These are phyloP conservation scores for Pseudonitzschia multistriata DNA, from an alignment of 108 stramenopile species.

Conservation along the genomic window DNA sequence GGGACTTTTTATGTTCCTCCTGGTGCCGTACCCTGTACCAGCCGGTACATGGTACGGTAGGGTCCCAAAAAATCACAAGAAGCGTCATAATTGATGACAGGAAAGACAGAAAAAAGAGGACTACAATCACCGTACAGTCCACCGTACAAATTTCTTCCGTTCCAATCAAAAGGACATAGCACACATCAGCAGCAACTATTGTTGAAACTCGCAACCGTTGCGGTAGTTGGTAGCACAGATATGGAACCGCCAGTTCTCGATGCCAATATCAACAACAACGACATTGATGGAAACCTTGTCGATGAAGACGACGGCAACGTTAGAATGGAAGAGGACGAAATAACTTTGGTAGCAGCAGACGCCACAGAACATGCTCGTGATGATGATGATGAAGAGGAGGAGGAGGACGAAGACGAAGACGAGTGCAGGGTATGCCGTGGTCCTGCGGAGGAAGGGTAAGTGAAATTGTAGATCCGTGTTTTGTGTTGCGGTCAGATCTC, in stretches of 20 bases:
- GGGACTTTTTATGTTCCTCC: too few species aligned
- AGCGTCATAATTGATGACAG: too few species aligned
- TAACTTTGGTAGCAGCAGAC: background rate
- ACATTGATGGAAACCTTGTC: background rate
- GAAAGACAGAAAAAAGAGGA: too few species aligned
- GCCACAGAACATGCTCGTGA: background rate
- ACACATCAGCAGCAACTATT: too few species aligned
- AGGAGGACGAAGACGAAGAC: slow-evolving; percentile 73
- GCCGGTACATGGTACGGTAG: too few species aligned
- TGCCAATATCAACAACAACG: background rate
- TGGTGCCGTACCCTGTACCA: too few species aligned
- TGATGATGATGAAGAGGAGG: slow-evolving; percentile 1
- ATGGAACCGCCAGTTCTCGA: background rate
- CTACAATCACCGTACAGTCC: too few species aligned
- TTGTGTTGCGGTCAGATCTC: background rate
- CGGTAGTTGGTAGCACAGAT: background rate
- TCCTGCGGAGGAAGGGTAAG: slow-evolving; percentile 86
- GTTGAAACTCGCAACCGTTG: background rate
- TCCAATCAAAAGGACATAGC: too few species aligned
- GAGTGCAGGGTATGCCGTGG: slow-evolving; percentile 91
- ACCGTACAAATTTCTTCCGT: too few species aligned
- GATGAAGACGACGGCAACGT: background rate
- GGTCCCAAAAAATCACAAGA: too few species aligned
- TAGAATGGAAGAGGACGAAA: background rate
- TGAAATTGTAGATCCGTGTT: slow-evolving; percentile 8